Evolutionary conservation across 1,139 yeast species (phyloP).

Genomic region (Candida tropicalis): DNA sequence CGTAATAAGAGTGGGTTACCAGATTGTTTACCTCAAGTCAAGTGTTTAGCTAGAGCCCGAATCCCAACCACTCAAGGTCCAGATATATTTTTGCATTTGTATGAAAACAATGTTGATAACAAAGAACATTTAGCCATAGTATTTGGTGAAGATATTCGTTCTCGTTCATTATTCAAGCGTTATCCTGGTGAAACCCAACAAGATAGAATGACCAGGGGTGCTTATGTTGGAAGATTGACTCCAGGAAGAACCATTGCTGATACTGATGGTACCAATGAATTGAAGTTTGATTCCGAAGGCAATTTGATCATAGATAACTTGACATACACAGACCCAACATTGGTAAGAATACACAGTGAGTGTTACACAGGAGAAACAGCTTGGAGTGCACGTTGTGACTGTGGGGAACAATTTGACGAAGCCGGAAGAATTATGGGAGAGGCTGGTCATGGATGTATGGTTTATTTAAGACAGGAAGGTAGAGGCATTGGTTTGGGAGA

Average conservation of each 20-base stretch:
- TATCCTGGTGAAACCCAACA: conserved; percentile 78
- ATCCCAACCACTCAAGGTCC: conserved; percentile 94
- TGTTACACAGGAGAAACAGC: conserved; percentile 99
- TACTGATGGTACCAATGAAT: conserved; percentile 48
- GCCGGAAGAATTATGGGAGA: conserved; percentile 93
- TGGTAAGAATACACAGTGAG: conserved; percentile 86
- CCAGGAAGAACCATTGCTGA: conserved; percentile 84
- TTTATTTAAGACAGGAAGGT: conserved; percentile 96
- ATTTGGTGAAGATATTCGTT: conserved; percentile 88
- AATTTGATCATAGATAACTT: conserved; percentile 47
- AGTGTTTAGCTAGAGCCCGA: conserved; percentile 88
- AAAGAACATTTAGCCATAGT: conserved; percentile 98
- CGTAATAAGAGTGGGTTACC: conserved; percentile 27
- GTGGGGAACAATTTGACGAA: conserved; percentile 98
- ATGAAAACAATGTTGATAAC: conserved; percentile 79
- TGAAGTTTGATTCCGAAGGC: conserved; percentile 51
- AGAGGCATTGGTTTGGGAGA: conserved; percentile 98
- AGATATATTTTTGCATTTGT: conserved; percentile 88
- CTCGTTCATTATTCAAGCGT: conserved; percentile 65
- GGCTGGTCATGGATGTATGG: conserved; percentile 89
- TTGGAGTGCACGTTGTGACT: conserved; percentile 98
- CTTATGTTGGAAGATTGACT: conserved; percentile 83
- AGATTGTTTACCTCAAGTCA: conserved; percentile 61
- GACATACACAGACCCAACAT: conserved; percentile 49
- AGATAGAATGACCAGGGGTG: conserved; percentile 96